Base-by-base conservation (phyloP, 2,329 filamentous ascomycete genomes). In the Xylariales sp. region DNA sequence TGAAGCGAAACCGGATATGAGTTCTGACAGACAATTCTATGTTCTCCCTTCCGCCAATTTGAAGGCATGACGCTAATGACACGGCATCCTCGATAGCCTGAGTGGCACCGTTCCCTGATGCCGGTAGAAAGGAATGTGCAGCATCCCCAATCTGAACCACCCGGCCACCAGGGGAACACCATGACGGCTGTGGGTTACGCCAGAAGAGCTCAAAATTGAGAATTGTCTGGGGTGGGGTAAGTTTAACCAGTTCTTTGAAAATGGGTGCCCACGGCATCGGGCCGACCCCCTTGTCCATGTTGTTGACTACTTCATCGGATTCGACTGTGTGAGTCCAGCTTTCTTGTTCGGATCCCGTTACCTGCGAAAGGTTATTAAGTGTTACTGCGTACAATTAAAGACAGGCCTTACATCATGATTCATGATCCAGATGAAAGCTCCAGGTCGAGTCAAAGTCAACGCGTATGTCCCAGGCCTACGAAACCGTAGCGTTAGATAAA, bases 51-150 rank as follows among this genome's bases (percentile, higher is more conserved):
- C 78, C 78, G 12, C 74, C 78, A 3, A 80, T 69, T 70, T 80
- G 78, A 5, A 81, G 78, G 50, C 79, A 78, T 3, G 77, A 70
- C 1, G 80, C 79, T 2, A 82, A 69, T 5, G 78, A 80, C 34
- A 80, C 71, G 16, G 79, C 80, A 65, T 83, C 81, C 59, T 83
- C 81, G 43, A 83, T 81, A 0, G 80, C 80, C 71, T 81, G 80
- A 1, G 79, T 82, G 7, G 81, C 81, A 2, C 80, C 81, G 63
- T 82, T 81, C 30, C 79, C 79, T 0, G 80, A 81, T 5, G 80
- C 78, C 0, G 81, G 81, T 10, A 82, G 74, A 69, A 81, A 81
- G 0, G 80, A 78, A 71, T 83, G 81, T 2, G 81, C 81, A 0
- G 80, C 78, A 60, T 83, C 81, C 23, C 80, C 80, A 34, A 81